Base-by-base conservation (phyloP, 768 basidiomycete genomes). In the Sistotremastrum suecicum region DNA sequence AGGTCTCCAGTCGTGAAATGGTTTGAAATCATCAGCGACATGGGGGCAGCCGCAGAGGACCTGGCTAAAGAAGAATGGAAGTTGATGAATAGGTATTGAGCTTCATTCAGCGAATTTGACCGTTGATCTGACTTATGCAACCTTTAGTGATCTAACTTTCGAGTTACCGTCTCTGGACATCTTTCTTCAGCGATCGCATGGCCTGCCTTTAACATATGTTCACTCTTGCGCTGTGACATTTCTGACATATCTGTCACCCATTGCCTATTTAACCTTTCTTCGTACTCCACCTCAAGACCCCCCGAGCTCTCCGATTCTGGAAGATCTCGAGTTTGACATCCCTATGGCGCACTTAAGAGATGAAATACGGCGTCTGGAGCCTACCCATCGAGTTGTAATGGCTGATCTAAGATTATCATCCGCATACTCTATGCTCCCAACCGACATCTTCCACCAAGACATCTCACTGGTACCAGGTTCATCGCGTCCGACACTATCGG, bases 131-230 rank as follows among this genome's bases (percentile, higher is more conserved):
- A 35, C 36, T 7, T 32, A 7, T 41, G 36, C 4, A 11, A 12
- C n/a, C 1, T 46, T 9, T 45, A 54, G 48, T 11, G 37, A 41
- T 6, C 50, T 54, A 20, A 40, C 33, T 2, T 9, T 48, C 8
- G 30, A 44, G 20, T 62, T 54, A 12, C 69, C 72, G 0, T 76
- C 86, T 31, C 67, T 90, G 29, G 86, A 90, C 58, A 75, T 85
- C 20, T 75, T 76, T 58, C 68, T 89, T 30, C 59, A 74, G 42
- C 77, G 80, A 1, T 69, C 69, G 8, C 80, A 83, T 57, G 66
- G 74, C 0, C 64, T 88, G 34, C 82, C 83, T 5, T 60, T 89
- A n/a, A 76, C 80, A 3, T 88, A 82, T 56, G 70, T 87, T 3
- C 63, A 65, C 9, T 69, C 71, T 1, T 81, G 83, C 5, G 78